Evolutionary conservation across 2,329 filamentous ascomycete genomes (phyloP).

Genomic region (Colletotrichum plurivorum): DNA sequence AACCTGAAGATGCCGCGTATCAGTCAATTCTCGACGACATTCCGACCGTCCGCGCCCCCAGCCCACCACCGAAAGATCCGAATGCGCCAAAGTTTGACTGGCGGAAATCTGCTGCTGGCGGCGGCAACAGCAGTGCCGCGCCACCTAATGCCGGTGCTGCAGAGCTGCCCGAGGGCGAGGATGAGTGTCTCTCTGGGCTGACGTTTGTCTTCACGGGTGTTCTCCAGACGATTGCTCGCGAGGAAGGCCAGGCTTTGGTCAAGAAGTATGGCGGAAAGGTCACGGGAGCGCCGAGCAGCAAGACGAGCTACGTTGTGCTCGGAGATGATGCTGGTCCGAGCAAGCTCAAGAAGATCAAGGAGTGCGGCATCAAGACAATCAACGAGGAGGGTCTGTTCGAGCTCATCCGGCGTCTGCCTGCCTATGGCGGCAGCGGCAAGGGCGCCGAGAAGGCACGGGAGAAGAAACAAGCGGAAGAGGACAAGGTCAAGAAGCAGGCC

Average conservation of each 20-base stretch:
- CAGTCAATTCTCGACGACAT: constrained; percentile 92
- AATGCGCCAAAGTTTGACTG: constrained; percentile 83
- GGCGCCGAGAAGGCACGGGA: constrained; percentile 88
- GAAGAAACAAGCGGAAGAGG: constrained; percentile 87
- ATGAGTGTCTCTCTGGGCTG: constrained; percentile 91
- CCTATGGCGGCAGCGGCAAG: constrained; percentile 88
- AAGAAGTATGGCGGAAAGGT: constrained; percentile 97
- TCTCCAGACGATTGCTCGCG: constrained; percentile 82
- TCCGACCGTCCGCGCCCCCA: constrained; percentile 84
- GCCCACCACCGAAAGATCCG: constrained; percentile 81
- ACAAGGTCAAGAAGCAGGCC: constrained; percentile 84
- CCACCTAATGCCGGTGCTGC: constrained; percentile 74
- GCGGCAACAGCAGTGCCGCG: constrained; percentile 71
- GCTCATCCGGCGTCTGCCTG: constrained; percentile 84
- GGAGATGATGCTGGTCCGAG: constrained; percentile 93
- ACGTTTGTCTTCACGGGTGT: constrained; percentile 97
- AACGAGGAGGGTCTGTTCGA: constrained; percentile 93
- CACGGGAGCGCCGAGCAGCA: constrained; percentile 86
- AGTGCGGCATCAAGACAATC: constrained; percentile 88
- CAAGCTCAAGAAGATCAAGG: constrained; percentile 88
- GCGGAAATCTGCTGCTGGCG: constrained; percentile 71
- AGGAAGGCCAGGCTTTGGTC: constrained; percentile 87
- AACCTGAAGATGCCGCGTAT: constrained; percentile 78
- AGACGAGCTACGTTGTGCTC: constrained; percentile 94
- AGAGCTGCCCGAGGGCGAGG: constrained; percentile 85